Conservation (phyloP, 2,329 filamentous ascomycete species). For the Plectosphaerella cucumerina region DNA sequence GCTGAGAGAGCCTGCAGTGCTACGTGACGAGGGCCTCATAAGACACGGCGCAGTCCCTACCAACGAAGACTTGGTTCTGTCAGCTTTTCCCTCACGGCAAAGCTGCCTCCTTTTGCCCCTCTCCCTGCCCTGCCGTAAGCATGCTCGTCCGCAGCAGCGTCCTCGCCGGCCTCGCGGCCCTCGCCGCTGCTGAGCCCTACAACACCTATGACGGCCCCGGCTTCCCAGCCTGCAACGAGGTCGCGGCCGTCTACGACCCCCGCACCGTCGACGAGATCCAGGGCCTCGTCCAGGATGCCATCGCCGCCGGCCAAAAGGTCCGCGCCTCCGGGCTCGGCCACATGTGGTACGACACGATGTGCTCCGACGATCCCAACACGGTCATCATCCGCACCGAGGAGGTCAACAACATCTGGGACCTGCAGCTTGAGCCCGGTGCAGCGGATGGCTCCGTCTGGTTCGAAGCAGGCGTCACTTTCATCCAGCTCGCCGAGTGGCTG, state of each 20-base stretch:
- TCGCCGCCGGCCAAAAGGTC: slow-evolving; percentile 32
- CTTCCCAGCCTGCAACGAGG: slow-evolving; percentile 41
- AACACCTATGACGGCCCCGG: slow-evolving; percentile 48
- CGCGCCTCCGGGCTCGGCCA: slow-evolving; percentile 46
- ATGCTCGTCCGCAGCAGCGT: slow-evolving; percentile 1
- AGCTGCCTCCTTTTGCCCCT: not conserved
- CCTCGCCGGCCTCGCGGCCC: slow-evolving; percentile 14
- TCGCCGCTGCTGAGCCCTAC: slow-evolving; percentile 26
- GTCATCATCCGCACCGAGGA: slow-evolving; percentile 42
- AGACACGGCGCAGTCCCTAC: no score
- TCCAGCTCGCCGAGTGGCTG: slow-evolving; percentile 45
- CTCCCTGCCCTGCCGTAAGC: not conserved
- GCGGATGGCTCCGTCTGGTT: slow-evolving; percentile 37
- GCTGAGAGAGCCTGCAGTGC: no score
- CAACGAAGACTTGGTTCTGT: not conserved
- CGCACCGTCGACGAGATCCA: slow-evolving; percentile 39
- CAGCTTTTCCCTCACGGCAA: not conserved
- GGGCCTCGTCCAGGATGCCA: slow-evolving; percentile 34
- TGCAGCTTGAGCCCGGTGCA: slow-evolving; percentile 28
- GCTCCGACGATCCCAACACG: slow-evolving; percentile 40
- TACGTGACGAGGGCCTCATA: no score
- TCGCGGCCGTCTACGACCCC: slow-evolving; percentile 39
- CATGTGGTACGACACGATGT: slow-evolving; percentile 52
- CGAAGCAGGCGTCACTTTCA: slow-evolving; percentile 47
- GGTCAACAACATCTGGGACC: slow-evolving; percentile 39